These are phyloP conservation scores for Linum tenue DNA, from an alignment of 345 rosid genomes.

Conservation along the genomic window DNA sequence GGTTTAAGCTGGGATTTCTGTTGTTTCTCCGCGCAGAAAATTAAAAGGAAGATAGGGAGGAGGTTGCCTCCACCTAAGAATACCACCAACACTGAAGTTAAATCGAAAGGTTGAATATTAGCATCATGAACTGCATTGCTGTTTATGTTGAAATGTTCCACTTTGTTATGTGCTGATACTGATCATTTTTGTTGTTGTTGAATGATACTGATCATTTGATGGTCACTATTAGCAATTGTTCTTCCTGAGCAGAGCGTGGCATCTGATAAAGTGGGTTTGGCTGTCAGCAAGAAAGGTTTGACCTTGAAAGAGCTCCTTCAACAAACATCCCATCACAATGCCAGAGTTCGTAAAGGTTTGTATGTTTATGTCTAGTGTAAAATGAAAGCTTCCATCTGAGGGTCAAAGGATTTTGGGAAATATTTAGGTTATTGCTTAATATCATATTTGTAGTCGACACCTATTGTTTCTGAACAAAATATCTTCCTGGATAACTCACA, in stretches of 20 bases:
- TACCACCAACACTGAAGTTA: constrained; percentile 78
- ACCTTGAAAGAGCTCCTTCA: constrained; percentile 72
- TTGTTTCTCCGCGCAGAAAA: constrained; percentile 44
- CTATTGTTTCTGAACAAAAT: too few species aligned
- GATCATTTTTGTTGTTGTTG: not conserved
- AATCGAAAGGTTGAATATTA: constrained; percentile 53
- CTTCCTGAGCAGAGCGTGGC: constrained; percentile 92
- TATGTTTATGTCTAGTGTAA: not conserved
- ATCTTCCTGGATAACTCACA: too few species aligned
- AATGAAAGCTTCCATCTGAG: not conserved
- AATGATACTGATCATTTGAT: constrained; percentile 3
- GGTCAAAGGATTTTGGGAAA: not conserved
- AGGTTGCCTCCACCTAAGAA: constrained; percentile 84
- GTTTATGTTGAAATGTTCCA: not conserved
- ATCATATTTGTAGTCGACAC: too few species aligned
- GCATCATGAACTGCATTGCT: not conserved
- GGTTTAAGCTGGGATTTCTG: not conserved
- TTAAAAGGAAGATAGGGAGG: constrained; percentile 78
- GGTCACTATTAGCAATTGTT: constrained; percentile 44
- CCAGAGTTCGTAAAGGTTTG: constrained; percentile 74
- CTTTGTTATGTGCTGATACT: not conserved
- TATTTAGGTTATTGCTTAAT: too few species aligned
- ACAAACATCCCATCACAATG: constrained; percentile 73
- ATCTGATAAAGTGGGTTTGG: constrained; percentile 62
- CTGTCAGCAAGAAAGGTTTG: constrained; percentile 85